These are phyloP conservation scores for Fimicolochytrium jonesii DNA, from an alignment of 192 early-diverging fungal species.

Conservation along the genomic window DNA sequence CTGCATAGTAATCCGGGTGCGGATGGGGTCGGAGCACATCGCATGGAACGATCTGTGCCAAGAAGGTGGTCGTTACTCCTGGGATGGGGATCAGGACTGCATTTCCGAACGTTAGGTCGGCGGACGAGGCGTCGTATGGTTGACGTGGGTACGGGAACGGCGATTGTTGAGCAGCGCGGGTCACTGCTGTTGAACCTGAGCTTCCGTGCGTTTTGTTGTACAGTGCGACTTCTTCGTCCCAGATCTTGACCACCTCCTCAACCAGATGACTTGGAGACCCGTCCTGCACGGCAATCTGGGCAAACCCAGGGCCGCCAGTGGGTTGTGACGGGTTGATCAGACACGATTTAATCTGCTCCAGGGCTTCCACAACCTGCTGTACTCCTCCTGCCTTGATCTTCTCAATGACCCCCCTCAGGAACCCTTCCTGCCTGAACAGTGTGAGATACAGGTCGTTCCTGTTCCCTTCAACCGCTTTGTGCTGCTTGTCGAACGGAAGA, in stretches of 20 bases:
- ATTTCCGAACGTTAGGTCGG: conserved; percentile 33
- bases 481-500: background rate
- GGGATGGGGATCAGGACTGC: conserved; percentile 43
- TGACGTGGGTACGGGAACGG: conserved; percentile 51
- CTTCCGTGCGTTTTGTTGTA: background rate
- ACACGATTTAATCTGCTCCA: conserved; percentile 13
- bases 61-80: conserved; percentile 41
- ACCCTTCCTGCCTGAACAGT: conserved; percentile 63
- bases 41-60: conserved; percentile 49
- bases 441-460: conserved; percentile 60
- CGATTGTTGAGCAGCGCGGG: background rate
- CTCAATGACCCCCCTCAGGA: conserved; percentile 52
- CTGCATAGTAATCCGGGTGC: conserved; percentile 48
- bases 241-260: conserved; percentile 17
- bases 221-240: conserved; percentile 20
- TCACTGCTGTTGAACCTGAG: background rate
- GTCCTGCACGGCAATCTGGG: conserved; percentile 31
- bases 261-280: conserved; percentile 1
- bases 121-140: conserved; percentile 9
- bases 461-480: conserved; percentile 1
- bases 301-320: conserved; percentile 31
- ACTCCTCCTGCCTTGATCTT: conserved; percentile 34
- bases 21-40: conserved; percentile 42
- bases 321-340: background rate
- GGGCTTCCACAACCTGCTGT: background rate